phyloP scores from a whole-genome alignment of 2,329 filamentous ascomycete species.

The Fusarium aywerte region DNA sequence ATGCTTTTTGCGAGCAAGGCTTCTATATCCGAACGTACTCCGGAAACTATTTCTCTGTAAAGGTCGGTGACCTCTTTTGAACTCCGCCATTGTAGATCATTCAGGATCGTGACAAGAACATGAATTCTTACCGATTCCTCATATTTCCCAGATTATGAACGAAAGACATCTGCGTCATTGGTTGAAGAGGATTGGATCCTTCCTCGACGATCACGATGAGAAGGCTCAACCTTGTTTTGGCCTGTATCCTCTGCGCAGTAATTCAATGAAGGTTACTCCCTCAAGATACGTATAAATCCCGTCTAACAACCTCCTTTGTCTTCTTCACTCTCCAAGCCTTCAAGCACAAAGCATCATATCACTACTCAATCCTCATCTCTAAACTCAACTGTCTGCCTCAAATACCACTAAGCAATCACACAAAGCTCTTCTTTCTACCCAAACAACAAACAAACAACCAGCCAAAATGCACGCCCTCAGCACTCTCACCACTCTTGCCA shows the following conservation, averaged over 20 bases:
- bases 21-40: not conserved
- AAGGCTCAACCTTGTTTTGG: not conserved
- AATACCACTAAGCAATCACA: not conserved
- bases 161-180: not conserved
- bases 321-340: not conserved
- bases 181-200: not conserved
- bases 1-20: too few species aligned
- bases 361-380: not conserved
- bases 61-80: not conserved
- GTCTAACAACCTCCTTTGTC: not conserved
- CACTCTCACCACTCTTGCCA: constrained; percentile 8
- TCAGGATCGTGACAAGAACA: not conserved
- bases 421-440: not conserved
- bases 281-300: not conserved
- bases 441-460: not conserved
- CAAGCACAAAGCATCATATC: not conserved
- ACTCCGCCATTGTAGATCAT: not conserved
- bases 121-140: not conserved
- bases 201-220: not conserved
- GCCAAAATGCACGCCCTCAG: constrained; percentile 13
- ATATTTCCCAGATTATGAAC: not conserved
- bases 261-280: not conserved
- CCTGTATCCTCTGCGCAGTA: too few species aligned
- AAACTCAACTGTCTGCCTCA: not conserved
- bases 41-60: too few species aligned